These are phyloP conservation scores for Fusarium sacchari DNA, from an alignment of 2,329 filamentous ascomycete genomes.

Conservation along the genomic window DNA sequence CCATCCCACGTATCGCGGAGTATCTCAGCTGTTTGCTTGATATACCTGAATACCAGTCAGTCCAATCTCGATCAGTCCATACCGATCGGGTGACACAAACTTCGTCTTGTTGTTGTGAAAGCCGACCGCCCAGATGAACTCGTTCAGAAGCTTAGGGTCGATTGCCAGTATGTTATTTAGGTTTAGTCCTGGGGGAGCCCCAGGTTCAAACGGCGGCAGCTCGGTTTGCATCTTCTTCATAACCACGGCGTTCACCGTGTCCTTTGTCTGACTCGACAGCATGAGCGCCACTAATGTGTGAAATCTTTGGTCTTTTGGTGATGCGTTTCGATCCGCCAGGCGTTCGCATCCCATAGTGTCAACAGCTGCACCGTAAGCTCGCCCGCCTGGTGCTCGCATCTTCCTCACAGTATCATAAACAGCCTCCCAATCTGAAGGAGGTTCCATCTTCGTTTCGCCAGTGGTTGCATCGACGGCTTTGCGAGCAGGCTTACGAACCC, in stretches of 20 bases:
- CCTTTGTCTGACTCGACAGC: conserved; percentile 93
- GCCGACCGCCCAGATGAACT: conserved; percentile 83
- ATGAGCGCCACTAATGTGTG: conserved; percentile 90
- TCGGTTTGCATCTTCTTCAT: conserved; percentile 83
- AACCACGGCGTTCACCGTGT: conserved; percentile 86
- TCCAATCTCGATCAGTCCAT: neutral
- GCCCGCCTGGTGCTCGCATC: conserved; percentile 72
- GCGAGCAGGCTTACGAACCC: conserved; percentile 59
- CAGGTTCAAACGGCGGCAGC: conserved; percentile 64
- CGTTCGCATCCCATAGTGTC: conserved; percentile 97
- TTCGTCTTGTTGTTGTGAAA: conserved; percentile 97
- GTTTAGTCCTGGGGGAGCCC: conserved; percentile 67
- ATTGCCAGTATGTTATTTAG: conserved; percentile 82
- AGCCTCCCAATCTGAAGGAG: conserved; percentile 84
- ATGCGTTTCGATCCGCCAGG: conserved; percentile 66
- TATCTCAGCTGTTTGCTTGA: conserved; percentile 79
- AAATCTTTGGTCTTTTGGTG: conserved; percentile 72
- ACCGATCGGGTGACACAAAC: conserved; percentile 37
- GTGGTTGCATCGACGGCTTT: conserved; percentile 54
- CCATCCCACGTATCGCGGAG: conserved; percentile 74
- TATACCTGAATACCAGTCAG: conserved; percentile 56
- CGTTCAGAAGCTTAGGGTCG: conserved; percentile 71
- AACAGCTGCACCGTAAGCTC: conserved; percentile 80
- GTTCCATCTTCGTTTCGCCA: conserved; percentile 54
- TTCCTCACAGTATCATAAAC: conserved; percentile 80